phyloP scores from a whole-genome alignment of 148 eudicot species.

The Fagopyrum homotropicum region DNA sequence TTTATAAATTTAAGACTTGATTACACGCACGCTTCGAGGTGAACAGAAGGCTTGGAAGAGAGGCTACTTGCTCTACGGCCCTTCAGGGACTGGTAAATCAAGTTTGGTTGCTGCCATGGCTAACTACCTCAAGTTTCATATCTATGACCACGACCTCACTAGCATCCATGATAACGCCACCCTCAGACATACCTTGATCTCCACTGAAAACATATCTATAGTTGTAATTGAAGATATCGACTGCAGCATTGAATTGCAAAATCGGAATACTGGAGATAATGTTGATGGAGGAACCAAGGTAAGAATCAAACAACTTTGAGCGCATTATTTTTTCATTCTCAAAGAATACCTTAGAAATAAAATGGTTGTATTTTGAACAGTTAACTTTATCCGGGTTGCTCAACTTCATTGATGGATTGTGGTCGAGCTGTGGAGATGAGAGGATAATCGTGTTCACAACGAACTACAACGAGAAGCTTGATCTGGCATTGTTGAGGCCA shows the following conservation, averaged over 20 bases:
- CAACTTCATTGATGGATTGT: constrained; percentile 39
- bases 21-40: too few relatives aligned
- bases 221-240: constrained; percentile 60
- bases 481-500: constrained; percentile 10
- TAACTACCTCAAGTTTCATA: constrained; percentile 40
- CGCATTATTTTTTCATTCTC: background rate
- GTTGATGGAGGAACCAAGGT: background rate
- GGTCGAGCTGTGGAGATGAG: too few relatives aligned
- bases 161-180: constrained; percentile 16
- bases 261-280: constrained; percentile 6
- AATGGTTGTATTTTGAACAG: constrained; percentile 15
- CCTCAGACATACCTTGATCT: constrained; percentile 28
- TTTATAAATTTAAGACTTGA: too few relatives aligned
- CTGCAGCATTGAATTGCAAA: constrained; percentile 30
- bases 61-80: constrained; percentile 39
- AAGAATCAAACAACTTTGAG: background rate
- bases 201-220: constrained; percentile 37
- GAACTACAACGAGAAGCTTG: too few relatives aligned
- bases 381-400: constrained; percentile 52
- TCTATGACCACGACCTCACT: constrained; percentile 41
- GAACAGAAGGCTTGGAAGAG: constrained; percentile 31
- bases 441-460: too few relatives aligned
- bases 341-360: too few relatives aligned
- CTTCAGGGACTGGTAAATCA: constrained; percentile 62
- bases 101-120: constrained; percentile 62